These are phyloP conservation scores for Boletellus emodensis DNA, from an alignment of 768 basidiomycete genomes.

Conservation along the genomic window DNA sequence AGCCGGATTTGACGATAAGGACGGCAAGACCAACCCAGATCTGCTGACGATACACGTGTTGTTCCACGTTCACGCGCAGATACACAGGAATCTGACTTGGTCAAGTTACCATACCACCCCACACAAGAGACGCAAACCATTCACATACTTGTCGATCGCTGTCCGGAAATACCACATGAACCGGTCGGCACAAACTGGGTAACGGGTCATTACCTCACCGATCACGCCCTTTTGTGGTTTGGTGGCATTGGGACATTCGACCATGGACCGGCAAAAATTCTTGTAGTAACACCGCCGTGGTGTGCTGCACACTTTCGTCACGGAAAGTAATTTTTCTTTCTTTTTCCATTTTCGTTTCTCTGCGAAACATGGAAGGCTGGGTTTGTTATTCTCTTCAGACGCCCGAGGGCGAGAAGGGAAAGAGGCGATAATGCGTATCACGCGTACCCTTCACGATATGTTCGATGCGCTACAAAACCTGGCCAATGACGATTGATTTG, in stretches of 20 bases:
- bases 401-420: neutral
- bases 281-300: constrained; percentile 20
- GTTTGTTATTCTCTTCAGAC: neutral
- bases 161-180: constrained; percentile 17
- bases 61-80: constrained; percentile 10
- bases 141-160: constrained; percentile 17
- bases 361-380: neutral
- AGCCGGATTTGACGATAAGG: constrained; percentile 29
- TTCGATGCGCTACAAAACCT: constrained; percentile 3
- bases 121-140: constrained; percentile 2
- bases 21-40: constrained; percentile 2
- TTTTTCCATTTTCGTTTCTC: neutral
- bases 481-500: constrained; percentile 7
- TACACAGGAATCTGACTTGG: constrained; percentile 1
- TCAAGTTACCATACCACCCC: neutral
- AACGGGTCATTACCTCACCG: constrained; percentile 28
- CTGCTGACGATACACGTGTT: constrained; percentile 17
- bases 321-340: neutral
- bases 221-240: constrained; percentile 28
- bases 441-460: neutral
- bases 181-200: neutral
- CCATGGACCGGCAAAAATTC: constrained; percentile 8
- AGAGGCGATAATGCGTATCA: constrained; percentile 23
- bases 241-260: constrained; percentile 19
- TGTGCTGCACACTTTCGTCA: neutral